Conservation (phyloP, 345 rosid species). For the Hibiscus mutabilis region DNA sequence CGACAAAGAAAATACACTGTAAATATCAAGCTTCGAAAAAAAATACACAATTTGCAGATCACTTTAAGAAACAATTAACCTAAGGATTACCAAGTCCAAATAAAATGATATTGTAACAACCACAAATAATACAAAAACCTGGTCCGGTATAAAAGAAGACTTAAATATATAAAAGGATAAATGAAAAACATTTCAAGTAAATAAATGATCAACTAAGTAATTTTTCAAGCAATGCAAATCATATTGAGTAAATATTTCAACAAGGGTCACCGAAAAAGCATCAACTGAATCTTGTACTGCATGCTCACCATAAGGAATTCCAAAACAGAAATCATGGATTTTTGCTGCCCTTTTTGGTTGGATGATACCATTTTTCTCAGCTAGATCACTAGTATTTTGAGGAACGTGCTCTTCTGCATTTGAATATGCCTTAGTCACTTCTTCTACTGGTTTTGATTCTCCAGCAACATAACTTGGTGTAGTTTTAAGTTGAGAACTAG, state of each 20-base stretch:
- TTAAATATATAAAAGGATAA: too few relatives aligned
- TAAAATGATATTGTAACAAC: background rate
- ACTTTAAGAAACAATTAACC: background rate
- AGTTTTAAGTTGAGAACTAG: conserved; percentile 23
- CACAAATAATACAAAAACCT: background rate
- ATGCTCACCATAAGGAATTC: conserved; percentile 88
- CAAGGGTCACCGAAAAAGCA: background rate
- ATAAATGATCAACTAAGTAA: background rate
- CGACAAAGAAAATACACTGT: background rate
- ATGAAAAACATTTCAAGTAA: background rate
- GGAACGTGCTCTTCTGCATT: conserved; percentile 20
- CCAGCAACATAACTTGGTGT: conserved; percentile 34
- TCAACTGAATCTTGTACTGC: background rate
- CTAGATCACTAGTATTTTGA: conserved; percentile 19
- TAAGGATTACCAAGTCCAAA: background rate
- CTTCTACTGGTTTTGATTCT: conserved; percentile 39
- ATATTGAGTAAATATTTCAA: background rate
- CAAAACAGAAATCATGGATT: conserved; percentile 91
- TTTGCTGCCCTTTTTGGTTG: conserved; percentile 47
- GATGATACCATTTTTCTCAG: conserved; percentile 28
- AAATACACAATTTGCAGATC: background rate
- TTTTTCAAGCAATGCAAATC: background rate
- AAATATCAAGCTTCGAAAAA: background rate
- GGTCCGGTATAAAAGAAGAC: background rate
- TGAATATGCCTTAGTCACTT: conserved; percentile 20